Evolutionary conservation across 73 alveolate species (phyloP), one percentile per base, ranked within the genome.

Genomic region (Paramecium biaurelia): DNA sequence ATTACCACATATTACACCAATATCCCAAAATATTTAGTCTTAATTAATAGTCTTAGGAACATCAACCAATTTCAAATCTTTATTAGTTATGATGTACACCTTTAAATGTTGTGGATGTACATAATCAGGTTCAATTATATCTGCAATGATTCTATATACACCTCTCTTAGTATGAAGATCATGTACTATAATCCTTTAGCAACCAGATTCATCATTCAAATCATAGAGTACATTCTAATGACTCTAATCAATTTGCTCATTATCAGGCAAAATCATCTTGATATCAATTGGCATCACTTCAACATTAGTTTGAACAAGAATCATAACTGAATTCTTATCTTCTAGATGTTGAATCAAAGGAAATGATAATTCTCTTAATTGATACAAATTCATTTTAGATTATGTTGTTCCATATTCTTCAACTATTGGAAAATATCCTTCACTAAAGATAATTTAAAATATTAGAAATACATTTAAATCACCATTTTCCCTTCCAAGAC

Each of bases 81-180:
- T 79, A 45, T 79, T 79, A 2, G 90, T 79, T 1, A 79, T 79
- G 21, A 79, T 63, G 23, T 79, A 79, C n/a, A 79, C 45, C 43
- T 79, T 79, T 12, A 79, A 26, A 42, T 32, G 45, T 79, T 79
- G 28, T 20, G 90, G 90, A 42, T 79, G 90, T 9, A 79, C 70
- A 79, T 79, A 79, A 38, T 79, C 90, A 43, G 90, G 90, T 79
- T 79, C 70, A 79, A 79, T 79, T 20, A 79, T 79, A 20, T 79
- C 90, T 10, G 90, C 90, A 8, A 45, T 79, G 7, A 79, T 79
- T 79, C 90, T 79, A 47, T 30, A 79, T 4, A 79, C 90, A 23
- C 90, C 90, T 45, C n/a, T 79, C 28, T 24, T 79, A 0, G 90
- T 24, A 23, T 45, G 20, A 11, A 79, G 70, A 43, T 79, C 90